Evolutionary conservation across 2,329 filamentous ascomycete species (phyloP).

Genomic region (Tolypocladium paradoxum): DNA sequence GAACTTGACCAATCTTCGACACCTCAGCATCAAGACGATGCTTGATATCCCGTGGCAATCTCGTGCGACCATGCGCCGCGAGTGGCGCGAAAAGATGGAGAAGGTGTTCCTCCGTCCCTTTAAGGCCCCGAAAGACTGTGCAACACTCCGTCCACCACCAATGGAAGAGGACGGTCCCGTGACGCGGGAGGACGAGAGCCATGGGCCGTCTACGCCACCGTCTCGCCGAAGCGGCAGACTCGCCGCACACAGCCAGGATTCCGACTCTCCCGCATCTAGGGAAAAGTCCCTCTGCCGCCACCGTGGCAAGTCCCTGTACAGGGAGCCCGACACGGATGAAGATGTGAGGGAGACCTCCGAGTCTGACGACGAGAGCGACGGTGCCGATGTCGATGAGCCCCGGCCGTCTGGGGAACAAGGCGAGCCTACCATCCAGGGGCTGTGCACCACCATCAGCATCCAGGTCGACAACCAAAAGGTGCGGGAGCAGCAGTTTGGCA

Average conservation of each 20-base stretch:
- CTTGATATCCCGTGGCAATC: conserved; percentile 74
- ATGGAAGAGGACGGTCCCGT: not conserved
- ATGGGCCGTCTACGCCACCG: conserved; percentile 10
- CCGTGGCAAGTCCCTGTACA: conserved; percentile 23
- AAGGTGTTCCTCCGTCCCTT: conserved; percentile 50
- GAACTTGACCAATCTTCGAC: conserved; percentile 54
- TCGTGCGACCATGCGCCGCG: conserved; percentile 65
- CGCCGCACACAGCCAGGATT: conserved; percentile 15
- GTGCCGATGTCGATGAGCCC: conserved; percentile 1
- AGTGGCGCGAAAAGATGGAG: conserved; percentile 63
- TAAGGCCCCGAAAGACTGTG: conserved; percentile 24
- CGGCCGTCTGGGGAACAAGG: not conserved
- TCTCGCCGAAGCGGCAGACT: conserved; percentile 28
- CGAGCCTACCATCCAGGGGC: conserved; percentile 45
- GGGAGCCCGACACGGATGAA: conserved; percentile 34
- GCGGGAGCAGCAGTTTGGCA: conserved; percentile 54
- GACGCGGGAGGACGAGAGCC: conserved; percentile 9
- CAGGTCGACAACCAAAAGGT: conserved; percentile 68
- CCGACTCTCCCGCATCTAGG: conserved; percentile 10
- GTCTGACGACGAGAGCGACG: conserved; percentile 3
- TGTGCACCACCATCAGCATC: conserved; percentile 61
- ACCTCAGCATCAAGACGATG: conserved; percentile 64
- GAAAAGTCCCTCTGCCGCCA: conserved; percentile 5
- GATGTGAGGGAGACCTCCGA: conserved; percentile 25
- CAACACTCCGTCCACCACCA: conserved; percentile 12